These are phyloP conservation scores for Dioscorea zingiberensis DNA, from an alignment of 106 monocot genomes.

Conservation along the genomic window DNA sequence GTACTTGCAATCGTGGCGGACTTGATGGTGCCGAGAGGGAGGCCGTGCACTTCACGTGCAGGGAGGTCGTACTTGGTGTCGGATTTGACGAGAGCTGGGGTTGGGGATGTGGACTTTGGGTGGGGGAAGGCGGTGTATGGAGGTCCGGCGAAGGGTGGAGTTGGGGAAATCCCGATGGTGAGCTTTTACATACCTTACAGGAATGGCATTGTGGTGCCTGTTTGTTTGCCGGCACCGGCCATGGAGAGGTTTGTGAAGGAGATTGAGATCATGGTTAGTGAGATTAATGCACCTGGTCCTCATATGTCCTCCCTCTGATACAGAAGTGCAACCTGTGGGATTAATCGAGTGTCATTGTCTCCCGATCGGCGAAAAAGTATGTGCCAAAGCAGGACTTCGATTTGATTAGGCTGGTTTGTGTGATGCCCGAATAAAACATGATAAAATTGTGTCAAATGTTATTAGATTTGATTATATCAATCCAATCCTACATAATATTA, in stretches of 20 bases:
- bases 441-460: no score
- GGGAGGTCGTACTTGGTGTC: constrained; percentile 8
- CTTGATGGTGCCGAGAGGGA: constrained; percentile 8
- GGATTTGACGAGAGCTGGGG: constrained; percentile 1
- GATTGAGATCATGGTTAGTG: constrained; percentile 2
- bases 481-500: no score
- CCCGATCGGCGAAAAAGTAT: no score
- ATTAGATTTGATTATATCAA: no score
- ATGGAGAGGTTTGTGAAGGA: constrained; percentile 7
- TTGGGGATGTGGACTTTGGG: constrained; percentile 9
- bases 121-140: constrained; percentile 10
- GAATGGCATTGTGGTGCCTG: constrained; percentile 4
- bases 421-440: no score
- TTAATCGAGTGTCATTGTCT: no score
- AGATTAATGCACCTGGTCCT: background rate
- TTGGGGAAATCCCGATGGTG: background rate
- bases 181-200: background rate
- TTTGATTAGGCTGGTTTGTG: no score
- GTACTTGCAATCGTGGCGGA: constrained; percentile 12
- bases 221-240: background rate
- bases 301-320: background rate
- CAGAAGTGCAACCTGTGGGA: no score
- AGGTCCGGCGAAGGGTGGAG: background rate
- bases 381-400: no score
- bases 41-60: background rate